These are phyloP conservation scores for Platanthera zijinensis DNA, from an alignment of 106 monocot species.

Conservation along the genomic window DNA sequence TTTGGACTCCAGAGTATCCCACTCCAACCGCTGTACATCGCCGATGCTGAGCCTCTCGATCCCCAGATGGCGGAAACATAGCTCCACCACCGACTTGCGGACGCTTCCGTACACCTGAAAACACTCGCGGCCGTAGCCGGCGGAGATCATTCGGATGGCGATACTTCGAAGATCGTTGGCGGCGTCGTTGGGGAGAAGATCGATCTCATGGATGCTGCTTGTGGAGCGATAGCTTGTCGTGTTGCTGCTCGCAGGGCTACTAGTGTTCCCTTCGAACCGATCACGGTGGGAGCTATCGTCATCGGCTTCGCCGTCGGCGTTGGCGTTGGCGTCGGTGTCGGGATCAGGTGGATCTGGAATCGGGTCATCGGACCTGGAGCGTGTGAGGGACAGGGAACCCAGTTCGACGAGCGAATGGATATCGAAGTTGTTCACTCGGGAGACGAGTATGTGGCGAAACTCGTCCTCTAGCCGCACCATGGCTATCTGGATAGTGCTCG, in stretches of 20 bases:
- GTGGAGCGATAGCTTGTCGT: constrained; percentile 29
- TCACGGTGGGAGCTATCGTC: constrained; percentile 2
- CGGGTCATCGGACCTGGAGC: constrained; percentile 2
- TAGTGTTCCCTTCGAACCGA: not conserved
- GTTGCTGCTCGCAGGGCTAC: constrained; percentile 5
- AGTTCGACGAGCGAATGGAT: constrained; percentile 56
- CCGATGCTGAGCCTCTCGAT: constrained; percentile 72
- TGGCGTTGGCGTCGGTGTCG: not conserved
- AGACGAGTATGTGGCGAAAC: constrained; percentile 70
- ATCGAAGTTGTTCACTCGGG: constrained; percentile 52
- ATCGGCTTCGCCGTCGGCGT: not conserved
- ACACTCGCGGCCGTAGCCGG: constrained; percentile 62
- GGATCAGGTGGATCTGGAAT: not conserved
- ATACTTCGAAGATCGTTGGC: constrained; percentile 53
- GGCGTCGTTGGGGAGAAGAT: constrained; percentile 58
- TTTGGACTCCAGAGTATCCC: constrained; percentile 48
- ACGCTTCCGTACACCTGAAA: constrained; percentile 61
- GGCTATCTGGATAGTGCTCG: constrained; percentile 46
- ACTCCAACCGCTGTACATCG: constrained; percentile 59
- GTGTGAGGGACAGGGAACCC: constrained; percentile 29
- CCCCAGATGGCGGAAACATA: constrained; percentile 49
- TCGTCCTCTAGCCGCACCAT: constrained; percentile 95
- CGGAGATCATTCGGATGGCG: constrained; percentile 62
- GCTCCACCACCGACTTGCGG: constrained; percentile 62
- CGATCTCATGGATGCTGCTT: constrained; percentile 62